phyloP scores from a whole-genome alignment of 2,329 filamentous ascomycete genomes.

The Rhexocercosporidium sp. region DNA sequence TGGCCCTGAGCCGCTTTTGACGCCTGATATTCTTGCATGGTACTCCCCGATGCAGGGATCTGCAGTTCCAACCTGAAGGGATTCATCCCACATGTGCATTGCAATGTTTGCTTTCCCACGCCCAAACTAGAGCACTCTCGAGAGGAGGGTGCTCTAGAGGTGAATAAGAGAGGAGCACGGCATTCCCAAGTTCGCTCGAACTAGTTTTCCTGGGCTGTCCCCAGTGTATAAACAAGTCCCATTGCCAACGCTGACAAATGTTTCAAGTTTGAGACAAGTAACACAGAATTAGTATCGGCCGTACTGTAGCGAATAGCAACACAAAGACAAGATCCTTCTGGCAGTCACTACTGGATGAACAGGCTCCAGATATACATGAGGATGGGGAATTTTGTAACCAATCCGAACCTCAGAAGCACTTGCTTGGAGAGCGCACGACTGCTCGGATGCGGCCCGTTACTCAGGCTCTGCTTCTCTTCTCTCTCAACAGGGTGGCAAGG shows the following conservation, averaged over 20 bases:
- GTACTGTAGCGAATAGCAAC: background rate
- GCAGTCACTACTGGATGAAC: background rate
- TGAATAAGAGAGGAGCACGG: background rate
- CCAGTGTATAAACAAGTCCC: background rate
- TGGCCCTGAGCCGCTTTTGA: background rate
- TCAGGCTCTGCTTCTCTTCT: background rate
- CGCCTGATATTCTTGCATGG: background rate
- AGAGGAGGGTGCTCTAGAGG: background rate
- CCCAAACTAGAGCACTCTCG: background rate
- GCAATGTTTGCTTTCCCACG: background rate
- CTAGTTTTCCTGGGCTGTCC: too few relatives aligned
- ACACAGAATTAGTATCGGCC: background rate
- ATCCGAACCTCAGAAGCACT: too few relatives aligned
- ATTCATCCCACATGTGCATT: background rate
- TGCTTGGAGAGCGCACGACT: background rate
- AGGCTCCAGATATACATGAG: background rate
- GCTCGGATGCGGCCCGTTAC: background rate
- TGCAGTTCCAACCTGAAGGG: background rate
- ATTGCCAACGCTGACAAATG: background rate
- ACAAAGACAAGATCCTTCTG: background rate
- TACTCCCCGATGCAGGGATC: background rate
- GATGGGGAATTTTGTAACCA: too few relatives aligned
- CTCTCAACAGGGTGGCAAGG: background rate
- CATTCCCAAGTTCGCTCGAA: background rate
- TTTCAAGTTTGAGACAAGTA: constrained; percentile 2